phyloP scores from a whole-genome alignment of 2,329 filamentous ascomycete species.

The Aureobasidium zeae region DNA sequence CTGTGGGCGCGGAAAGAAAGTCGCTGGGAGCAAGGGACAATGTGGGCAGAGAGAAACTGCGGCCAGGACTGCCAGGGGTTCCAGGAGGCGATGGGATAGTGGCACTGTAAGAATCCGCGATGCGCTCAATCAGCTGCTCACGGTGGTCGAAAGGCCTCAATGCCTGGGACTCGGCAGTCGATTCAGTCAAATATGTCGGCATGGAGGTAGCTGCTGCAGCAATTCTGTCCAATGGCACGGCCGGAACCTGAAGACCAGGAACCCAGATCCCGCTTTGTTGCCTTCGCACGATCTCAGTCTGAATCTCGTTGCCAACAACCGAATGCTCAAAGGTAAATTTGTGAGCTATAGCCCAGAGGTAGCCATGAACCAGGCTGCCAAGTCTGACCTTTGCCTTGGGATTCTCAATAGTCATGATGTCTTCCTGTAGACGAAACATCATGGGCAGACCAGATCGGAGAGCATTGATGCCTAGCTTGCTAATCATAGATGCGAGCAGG shows the following conservation, averaged over 20 bases:
- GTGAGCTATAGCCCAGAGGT: conserved; percentile 71
- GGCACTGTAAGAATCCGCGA: conserved; percentile 61
- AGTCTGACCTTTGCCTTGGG: conserved; percentile 66
- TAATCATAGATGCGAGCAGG: conserved; percentile 63
- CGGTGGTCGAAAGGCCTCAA: conserved; percentile 69
- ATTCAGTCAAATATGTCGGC: conserved; percentile 36
- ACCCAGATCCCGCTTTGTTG: conserved; percentile 72
- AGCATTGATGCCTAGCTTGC: conserved; percentile 73
- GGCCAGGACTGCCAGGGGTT: conserved; percentile 42
- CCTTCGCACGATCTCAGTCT: conserved; percentile 66
- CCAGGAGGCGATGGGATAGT: conserved; percentile 53
- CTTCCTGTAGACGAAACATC: conserved; percentile 80
- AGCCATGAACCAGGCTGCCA: conserved; percentile 78
- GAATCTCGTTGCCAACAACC: conserved; percentile 58
- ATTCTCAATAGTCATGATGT: conserved; percentile 58
- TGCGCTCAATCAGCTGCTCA: conserved; percentile 60
- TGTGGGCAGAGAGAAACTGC: conserved; percentile 54
- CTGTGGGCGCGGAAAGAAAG: conserved; percentile 18
- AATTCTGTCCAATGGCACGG: conserved; percentile 54
- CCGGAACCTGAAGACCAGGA: conserved; percentile 61
- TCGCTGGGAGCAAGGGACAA: conserved; percentile 35
- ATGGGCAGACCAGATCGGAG: conserved; percentile 72
- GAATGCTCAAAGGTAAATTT: conserved; percentile 68
- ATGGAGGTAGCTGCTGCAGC: conserved; percentile 31
- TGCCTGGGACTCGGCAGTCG: conserved; percentile 52